Evolutionary conservation across 805 yeast species (phyloP).

Genomic region (Wickerhamomyces sydowiorum): DNA sequence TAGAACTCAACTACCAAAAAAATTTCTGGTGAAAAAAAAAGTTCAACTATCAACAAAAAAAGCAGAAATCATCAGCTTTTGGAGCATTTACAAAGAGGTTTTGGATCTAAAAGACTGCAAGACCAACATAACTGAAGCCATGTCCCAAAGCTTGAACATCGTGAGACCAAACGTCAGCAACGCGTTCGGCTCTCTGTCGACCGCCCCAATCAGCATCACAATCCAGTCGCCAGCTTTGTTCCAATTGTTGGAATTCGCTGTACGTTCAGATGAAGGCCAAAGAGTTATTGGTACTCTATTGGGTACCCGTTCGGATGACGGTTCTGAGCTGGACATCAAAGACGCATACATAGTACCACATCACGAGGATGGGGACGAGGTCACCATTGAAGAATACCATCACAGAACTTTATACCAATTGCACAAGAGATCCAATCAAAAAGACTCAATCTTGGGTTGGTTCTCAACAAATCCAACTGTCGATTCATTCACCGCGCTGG

Average conservation of each 20-base stretch:
- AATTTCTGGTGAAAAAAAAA: not conserved
- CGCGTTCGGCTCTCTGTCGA: conserved; percentile 20
- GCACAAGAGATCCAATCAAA: conserved; percentile 74
- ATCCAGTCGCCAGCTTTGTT: conserved; percentile 69
- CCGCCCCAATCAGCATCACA: conserved; percentile 43
- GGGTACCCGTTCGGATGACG: conserved; percentile 81
- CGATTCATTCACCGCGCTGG: conserved; percentile 67
- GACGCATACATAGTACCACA: conserved; percentile 82
- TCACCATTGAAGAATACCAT: conserved; percentile 70
- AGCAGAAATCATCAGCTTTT: not conserved
- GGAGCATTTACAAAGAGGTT: not conserved
- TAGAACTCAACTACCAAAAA: not conserved
- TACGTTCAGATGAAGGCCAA: conserved; percentile 48
- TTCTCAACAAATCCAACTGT: conserved; percentile 57
- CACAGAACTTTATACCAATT: conserved; percentile 66
- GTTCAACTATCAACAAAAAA: not conserved
- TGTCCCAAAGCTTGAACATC: conserved; percentile 19
- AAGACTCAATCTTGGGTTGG: conserved; percentile 81
- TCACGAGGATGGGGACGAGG: conserved; percentile 66
- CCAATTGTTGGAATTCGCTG: conserved; percentile 67
- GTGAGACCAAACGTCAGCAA: conserved; percentile 23
- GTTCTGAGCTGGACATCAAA: conserved; percentile 63
- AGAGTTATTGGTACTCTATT: conserved; percentile 79
- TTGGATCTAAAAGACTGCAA: not conserved
- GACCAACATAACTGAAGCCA: conserved; percentile 1